phyloP scores from a whole-genome alignment of 495 filamentous ascomycete species.

The Talaromyces stipitatus region DNA sequence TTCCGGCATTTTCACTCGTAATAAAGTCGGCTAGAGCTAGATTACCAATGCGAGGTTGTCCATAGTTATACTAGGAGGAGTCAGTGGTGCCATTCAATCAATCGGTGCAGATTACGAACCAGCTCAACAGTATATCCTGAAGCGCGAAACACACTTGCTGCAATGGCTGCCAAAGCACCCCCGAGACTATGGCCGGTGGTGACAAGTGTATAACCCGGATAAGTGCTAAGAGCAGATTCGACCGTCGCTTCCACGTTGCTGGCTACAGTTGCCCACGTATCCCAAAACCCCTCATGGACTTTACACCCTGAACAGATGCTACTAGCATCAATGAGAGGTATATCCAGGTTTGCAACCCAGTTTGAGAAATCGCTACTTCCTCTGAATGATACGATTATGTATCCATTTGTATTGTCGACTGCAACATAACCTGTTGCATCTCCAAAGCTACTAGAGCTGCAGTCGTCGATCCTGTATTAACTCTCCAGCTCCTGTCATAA shows the following conservation, averaged over 20 bases:
- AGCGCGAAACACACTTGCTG: slow-evolving; percentile 45
- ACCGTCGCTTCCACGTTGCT: slow-evolving; percentile 28
- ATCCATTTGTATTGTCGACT: slow-evolving; percentile 45
- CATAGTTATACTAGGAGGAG: slow-evolving; percentile 48
- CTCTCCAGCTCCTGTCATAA: too few relatives aligned
- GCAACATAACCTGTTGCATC: slow-evolving; percentile 59
- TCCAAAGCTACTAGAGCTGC: slow-evolving; percentile 38
- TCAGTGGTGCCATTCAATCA: neutral
- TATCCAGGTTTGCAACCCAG: slow-evolving; percentile 50
- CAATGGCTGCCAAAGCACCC: slow-evolving; percentile 52
- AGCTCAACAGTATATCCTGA: slow-evolving; percentile 23
- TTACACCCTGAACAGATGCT: slow-evolving; percentile 40
- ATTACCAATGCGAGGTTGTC: slow-evolving; percentile 56
- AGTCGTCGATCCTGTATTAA: slow-evolving; percentile 2
- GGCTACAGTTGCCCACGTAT: slow-evolving; percentile 35
- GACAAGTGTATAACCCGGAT: slow-evolving; percentile 46
- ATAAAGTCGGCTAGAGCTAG: slow-evolving; percentile 43
- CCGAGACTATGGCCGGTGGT: slow-evolving; percentile 60
- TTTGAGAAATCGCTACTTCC: slow-evolving; percentile 53
- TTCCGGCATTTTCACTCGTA: slow-evolving; percentile 27
- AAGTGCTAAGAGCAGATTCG: slow-evolving; percentile 13
- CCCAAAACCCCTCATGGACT: slow-evolving; percentile 44
- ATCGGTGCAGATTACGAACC: slow-evolving; percentile 9
- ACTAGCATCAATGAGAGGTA: slow-evolving; percentile 15
- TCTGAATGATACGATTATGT: slow-evolving; percentile 58